Percentiles rank a stretch among this genome's conserved stretches.
These are phyloP conservation scores for Lantana camara DNA, from an alignment of 257 asterid genomes.

Conservation along the genomic window DNA sequence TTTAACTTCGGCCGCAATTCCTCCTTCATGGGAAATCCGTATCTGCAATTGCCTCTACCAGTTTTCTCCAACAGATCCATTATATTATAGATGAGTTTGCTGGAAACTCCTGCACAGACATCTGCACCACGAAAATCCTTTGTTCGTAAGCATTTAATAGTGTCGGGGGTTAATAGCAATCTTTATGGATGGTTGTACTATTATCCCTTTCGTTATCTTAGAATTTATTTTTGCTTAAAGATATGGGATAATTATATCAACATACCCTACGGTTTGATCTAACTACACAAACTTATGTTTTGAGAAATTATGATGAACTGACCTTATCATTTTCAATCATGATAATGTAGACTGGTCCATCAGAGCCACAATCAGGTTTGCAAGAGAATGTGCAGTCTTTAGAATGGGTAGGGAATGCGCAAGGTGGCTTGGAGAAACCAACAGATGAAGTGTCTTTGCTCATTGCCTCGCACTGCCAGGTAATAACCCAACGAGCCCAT, in stretches of 20 bases:
- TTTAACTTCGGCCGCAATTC: constrained; percentile 86
- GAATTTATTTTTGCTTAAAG: too few relatives aligned
- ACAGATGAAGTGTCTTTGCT: constrained; percentile 56
- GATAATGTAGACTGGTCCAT: constrained; percentile 82
- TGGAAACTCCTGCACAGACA: constrained; percentile 93
- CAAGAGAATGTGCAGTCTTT: constrained; percentile 78
- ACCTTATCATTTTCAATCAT: constrained; percentile 96
- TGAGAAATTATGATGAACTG: constrained; percentile 9
- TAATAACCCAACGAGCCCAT: constrained; percentile 98
- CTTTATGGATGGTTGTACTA: too few relatives aligned
- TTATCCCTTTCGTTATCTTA: too few relatives aligned
- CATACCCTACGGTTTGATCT: too few relatives aligned
- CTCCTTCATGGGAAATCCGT: constrained; percentile 73
- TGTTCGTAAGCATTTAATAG: too few relatives aligned
- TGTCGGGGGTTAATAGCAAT: too few relatives aligned
- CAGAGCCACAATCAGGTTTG: constrained; percentile 64
- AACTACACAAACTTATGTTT: background rate
- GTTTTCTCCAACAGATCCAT: constrained; percentile 69
- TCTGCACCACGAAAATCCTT: constrained; percentile 49
- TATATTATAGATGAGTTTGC: constrained; percentile 74
- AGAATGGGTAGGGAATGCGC: constrained; percentile 84
- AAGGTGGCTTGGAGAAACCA: constrained; percentile 63
- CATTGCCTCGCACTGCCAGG: constrained; percentile 96
- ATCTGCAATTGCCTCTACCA: constrained; percentile 67
- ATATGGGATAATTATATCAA: too few relatives aligned